These are phyloP conservation scores for Colletotrichum eremochloae DNA, from an alignment of 2,329 filamentous ascomycete species.

Conservation along the genomic window DNA sequence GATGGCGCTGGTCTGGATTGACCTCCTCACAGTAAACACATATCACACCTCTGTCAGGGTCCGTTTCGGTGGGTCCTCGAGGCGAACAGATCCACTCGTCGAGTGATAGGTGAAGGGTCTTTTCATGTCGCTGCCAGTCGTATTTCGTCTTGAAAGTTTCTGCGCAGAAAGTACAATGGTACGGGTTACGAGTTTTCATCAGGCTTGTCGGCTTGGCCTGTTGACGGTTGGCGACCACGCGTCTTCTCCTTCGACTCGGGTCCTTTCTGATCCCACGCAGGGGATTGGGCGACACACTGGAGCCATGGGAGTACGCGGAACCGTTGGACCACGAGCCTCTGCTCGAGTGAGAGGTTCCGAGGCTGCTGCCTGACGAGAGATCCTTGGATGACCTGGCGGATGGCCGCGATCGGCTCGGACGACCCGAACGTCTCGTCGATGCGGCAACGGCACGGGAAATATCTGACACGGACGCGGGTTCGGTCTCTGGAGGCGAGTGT, in stretches of 20 bases:
- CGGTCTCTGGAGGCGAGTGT: slow-evolving; percentile 45
- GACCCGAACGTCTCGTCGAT: slow-evolving; percentile 27
- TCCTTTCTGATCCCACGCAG: background rate
- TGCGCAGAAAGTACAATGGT: slow-evolving; percentile 63
- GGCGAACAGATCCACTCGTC: slow-evolving; percentile 62
- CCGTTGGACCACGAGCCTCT: slow-evolving; percentile 34
- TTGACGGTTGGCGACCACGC: slow-evolving; percentile 5
- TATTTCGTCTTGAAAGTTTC: slow-evolving; percentile 61
- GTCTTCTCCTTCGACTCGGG: slow-evolving; percentile 21
- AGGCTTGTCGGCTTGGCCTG: slow-evolving; percentile 6
- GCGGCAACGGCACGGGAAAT: slow-evolving; percentile 44
- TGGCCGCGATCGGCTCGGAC: slow-evolving; percentile 38
- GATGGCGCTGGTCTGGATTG: slow-evolving; percentile 51
- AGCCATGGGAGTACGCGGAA: slow-evolving; percentile 51
- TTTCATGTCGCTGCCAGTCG: slow-evolving; percentile 65
- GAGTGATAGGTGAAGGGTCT: slow-evolving; percentile 60
- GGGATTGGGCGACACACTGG: slow-evolving; percentile 42
- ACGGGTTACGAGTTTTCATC: slow-evolving; percentile 38
- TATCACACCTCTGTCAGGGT: slow-evolving; percentile 56
- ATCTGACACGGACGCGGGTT: slow-evolving; percentile 43
- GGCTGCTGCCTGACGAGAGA: slow-evolving; percentile 32
- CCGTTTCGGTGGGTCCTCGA: slow-evolving; percentile 51
- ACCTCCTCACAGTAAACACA: slow-evolving; percentile 56
- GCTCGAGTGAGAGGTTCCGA: slow-evolving; percentile 36
- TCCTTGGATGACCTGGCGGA: slow-evolving; percentile 46